These are phyloP conservation scores for Candida loeiensis DNA, from an alignment of 805 yeast genomes.

Conservation along the genomic window DNA sequence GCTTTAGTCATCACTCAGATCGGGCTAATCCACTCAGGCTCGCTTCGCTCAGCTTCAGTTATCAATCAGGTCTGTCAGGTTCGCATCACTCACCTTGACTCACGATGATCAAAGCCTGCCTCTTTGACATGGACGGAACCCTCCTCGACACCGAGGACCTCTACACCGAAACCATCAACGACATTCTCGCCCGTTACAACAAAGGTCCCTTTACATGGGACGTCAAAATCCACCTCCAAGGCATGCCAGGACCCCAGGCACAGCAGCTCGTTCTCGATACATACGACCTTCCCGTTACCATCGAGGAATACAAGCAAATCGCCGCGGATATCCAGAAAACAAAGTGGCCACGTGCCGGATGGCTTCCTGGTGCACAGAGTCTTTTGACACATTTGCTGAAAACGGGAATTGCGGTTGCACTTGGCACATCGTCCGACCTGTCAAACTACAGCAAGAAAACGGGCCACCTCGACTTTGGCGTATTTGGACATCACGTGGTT, in stretches of 20 bases:
- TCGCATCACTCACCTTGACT: not conserved
- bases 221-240: conserved; percentile 81
- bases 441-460: conserved; percentile 71
- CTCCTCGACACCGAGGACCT: conserved; percentile 88
- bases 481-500: conserved; percentile 65
- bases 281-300: conserved; percentile 61
- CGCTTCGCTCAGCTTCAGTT: too few relatives aligned
- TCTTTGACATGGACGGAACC: conserved; percentile 94
- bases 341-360: conserved; percentile 60
- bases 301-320: conserved; percentile 56
- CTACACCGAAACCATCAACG: conserved; percentile 75
- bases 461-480: conserved; percentile 43
- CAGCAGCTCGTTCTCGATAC: conserved; percentile 61
- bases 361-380: conserved; percentile 84
- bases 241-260: conserved; percentile 83
- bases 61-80: too few relatives aligned
- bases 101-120: conserved; percentile 55
- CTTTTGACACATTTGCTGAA: conserved; percentile 52
- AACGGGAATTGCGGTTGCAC: conserved; percentile 69
- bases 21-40: too few relatives aligned
- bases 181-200: conserved; percentile 60
- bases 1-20: too few relatives aligned
- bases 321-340: conserved; percentile 53
- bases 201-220: conserved; percentile 89
- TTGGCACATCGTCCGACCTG: conserved; percentile 80